Evolutionary conservation across 139 green algal genomes (phyloP).

Genomic region (Auxenochlorella protothecoides): DNA sequence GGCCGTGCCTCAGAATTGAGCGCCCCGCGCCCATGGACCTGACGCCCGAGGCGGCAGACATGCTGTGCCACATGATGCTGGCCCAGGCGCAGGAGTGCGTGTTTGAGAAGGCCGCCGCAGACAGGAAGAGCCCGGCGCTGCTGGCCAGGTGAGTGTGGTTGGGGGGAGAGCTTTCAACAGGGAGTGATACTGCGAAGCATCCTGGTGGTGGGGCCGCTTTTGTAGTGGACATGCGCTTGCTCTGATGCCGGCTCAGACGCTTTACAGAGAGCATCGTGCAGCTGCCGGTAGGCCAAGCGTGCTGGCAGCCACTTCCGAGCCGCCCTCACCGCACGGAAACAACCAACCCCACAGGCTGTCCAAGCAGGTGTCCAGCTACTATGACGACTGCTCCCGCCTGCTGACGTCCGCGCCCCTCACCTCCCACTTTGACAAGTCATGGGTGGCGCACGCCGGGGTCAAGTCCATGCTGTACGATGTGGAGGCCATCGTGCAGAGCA

Average conservation of each 20-base stretch:
- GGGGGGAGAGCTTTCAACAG: no score
- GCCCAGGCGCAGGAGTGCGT: constrained; percentile 87
- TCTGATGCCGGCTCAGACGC: no score
- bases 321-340: no score
- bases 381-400: constrained; percentile 46
- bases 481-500: constrained; percentile 46
- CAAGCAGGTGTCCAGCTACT: constrained; percentile 62
- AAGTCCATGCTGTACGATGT: constrained; percentile 52
- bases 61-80: constrained; percentile 92
- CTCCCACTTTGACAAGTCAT: constrained; percentile 74
- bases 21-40: constrained; percentile 61
- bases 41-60: constrained; percentile 48
- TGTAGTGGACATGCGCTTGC: no score
- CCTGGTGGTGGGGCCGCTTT: no score
- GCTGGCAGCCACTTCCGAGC: no score
- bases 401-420: constrained; percentile 37
- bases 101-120: constrained; percentile 72
- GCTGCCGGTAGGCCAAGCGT: no score
- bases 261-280: no score
- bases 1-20: constrained; percentile 52
- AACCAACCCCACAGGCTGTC: constrained; percentile 30
- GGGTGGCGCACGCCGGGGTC: constrained; percentile 36
- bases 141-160: constrained; percentile 28
- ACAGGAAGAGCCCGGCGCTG: constrained; percentile 56
- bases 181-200: no score